Evolutionary conservation across 768 basidiomycete species (phyloP), one percentile per base, ranked within the genome.

Genomic region (Harrya chromipes): DNA sequence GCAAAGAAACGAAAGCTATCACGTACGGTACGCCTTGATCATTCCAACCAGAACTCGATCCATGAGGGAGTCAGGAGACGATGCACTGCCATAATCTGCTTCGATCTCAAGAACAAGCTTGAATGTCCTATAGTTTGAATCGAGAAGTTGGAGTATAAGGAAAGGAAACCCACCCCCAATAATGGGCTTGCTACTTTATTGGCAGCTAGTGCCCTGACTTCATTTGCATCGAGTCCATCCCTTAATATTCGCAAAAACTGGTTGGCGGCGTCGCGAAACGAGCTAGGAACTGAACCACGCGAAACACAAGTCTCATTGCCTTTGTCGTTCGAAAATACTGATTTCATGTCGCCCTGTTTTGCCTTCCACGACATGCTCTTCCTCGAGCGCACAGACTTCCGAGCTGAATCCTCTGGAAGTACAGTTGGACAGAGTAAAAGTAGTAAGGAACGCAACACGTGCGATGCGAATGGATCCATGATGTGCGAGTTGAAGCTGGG

Each of bases 401-500:
- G 63, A 44, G 62, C 60, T 20, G 75, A 53, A 23, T 70, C 74
- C 4, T 69, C 68, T 13, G 71, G 54, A 4, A 78, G 74, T 2
- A 81, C 60, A 24, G 74, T 69, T 0, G 90, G 88, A 13, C 81
- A 83, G n/a, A 97, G 74, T 37, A 97, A 74, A 5, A 86, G 63
- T 13, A 97, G 77, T 3, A 97, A 69, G 20, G 86, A 82, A 33
- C 94, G 85, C 40, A 95, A 56, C 37, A 94, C 90, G 57, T 97
- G 95, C 0, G 95, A 94, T 31, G 87, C 93, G 60, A 93, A 95
- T 27, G 87, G 84, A 59, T 95, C 84, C 72, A 85, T 83, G 35
- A 95, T 70, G 38, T 94, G 78, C 8, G 75, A 71, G 0, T 82
- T 67, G 29, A 94, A 72, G 4, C 69, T 66, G 0, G 85, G 82